Evolutionary conservation across 2,329 filamentous ascomycete genomes (phyloP).

Genomic region (Penicillium sp.): DNA sequence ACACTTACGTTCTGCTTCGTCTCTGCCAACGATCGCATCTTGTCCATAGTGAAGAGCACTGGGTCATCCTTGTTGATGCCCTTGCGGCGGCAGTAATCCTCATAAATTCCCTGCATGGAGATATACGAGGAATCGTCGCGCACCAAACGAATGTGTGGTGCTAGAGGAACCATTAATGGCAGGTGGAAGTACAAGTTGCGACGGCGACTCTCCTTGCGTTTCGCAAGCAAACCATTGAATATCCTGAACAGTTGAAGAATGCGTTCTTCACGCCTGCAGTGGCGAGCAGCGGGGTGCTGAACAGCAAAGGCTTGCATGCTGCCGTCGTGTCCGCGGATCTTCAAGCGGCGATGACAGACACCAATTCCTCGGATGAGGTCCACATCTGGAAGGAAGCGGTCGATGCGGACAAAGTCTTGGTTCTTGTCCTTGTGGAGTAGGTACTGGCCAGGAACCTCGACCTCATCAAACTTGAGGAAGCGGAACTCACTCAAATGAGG

Average conservation of each 20-base stretch:
- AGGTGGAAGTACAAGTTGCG: slow-evolving; percentile 95
- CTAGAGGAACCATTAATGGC: slow-evolving; percentile 90
- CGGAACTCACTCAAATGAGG: slow-evolving; percentile 93
- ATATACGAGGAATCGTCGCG: slow-evolving; percentile 95
- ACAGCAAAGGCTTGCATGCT: slow-evolving; percentile 96
- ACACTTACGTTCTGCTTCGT: slow-evolving; percentile 55
- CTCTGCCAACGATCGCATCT: slow-evolving; percentile 73
- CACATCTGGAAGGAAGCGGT: slow-evolving; percentile 92
- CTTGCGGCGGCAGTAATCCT: slow-evolving; percentile 88
- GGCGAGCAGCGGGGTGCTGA: slow-evolving; percentile 88
- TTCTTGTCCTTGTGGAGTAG: slow-evolving; percentile 98
- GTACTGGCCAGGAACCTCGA: slow-evolving; percentile 97
- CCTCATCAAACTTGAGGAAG: slow-evolving; percentile 97
- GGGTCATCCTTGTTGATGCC: slow-evolving; percentile 93
- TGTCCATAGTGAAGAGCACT: slow-evolving; percentile 91
- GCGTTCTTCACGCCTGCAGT: slow-evolving; percentile 89
- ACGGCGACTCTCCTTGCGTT: slow-evolving; percentile 91
- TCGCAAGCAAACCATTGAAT: slow-evolving; percentile 86
- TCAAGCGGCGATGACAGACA: slow-evolving; percentile 85
- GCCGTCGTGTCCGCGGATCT: slow-evolving; percentile 95
- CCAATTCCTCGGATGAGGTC: slow-evolving; percentile 88
- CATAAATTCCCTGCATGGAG: slow-evolving; percentile 89
- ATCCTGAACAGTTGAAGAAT: slow-evolving; percentile 96
- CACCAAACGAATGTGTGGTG: slow-evolving; percentile 90
- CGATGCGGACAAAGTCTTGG: slow-evolving; percentile 95